Base-by-base conservation (phyloP, 2,329 filamentous ascomycete genomes). In the Trichoderma brevicompactum region DNA sequence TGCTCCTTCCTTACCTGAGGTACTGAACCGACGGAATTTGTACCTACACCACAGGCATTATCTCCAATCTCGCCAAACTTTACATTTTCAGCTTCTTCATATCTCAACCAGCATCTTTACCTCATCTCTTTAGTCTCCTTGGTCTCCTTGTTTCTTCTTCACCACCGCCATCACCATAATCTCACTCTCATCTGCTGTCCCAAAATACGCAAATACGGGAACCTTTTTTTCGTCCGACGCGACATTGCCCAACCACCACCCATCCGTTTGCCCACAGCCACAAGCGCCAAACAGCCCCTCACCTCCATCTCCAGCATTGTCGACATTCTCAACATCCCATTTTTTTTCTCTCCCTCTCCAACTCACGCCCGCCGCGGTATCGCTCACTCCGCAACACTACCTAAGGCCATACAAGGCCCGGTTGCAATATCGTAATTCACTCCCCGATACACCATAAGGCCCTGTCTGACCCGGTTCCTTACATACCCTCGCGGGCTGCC, bases 281-380 rank as follows among this genome's bases (percentile, higher is more conserved):
- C 60, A 46, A 28, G 17, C 49, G 60, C 60, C 32, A 46, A 54
- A 46, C 46, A 5, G 60, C 60, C 60, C 60, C 60, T 63, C 60
- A 54, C 60, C 48, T 63, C 60, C 60, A 52, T 63, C 48, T 54
- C 59, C 41, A 15, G 15, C 19, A 54, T 54, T 17, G 10, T 44
- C 23, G 49, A 53, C 32, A 19, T 40, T 23, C 46, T 34, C 59
- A 23, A 38, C 38, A 32, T 59, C 55, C 55, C n/a, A n/a, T n/a
- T 32, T 38, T 59, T 59, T 46, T 41, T 36, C 55, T 40, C 56
- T 19, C 53, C 56, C 23, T 60, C 56, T n/a, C 49, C 17, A 38
- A 53, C 28, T 46, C 41, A 41, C 44, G 44, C 43, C 56, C 56
- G 56, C 36, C 9, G 19, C 44, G 56, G 34, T 50, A 34, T 63